Evolutionary conservation across 805 yeast genomes (phyloP).

Genomic region (Starmerella potacharoeniae): DNA sequence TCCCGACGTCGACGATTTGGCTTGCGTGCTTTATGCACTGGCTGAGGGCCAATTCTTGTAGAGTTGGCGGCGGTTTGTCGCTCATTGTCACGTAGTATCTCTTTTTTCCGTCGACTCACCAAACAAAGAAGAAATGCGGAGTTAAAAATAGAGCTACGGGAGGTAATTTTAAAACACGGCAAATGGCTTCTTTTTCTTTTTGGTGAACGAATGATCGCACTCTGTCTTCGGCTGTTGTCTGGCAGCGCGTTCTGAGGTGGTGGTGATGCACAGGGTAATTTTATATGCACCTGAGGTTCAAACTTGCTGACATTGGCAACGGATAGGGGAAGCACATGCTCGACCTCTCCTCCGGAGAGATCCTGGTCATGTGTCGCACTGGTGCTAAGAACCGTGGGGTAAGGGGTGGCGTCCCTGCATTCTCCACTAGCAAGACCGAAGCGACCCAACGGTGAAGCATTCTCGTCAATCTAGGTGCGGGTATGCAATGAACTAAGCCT

Average conservation of each 20-base stretch:
- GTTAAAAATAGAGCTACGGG: neutral
- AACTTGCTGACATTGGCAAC: neutral
- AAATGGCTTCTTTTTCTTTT: neutral
- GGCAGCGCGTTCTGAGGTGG: neutral
- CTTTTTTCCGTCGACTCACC: neutral
- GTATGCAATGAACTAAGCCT: too few relatives aligned
- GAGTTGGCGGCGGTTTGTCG: conserved; percentile 18
- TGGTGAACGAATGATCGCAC: neutral
- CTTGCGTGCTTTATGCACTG: conserved; percentile 19
- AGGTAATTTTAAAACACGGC: neutral
- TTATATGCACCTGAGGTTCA: neutral
- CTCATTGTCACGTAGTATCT: neutral
- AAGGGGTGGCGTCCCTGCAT: too few relatives aligned
- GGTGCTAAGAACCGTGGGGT: too few relatives aligned
- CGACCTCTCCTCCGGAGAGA: neutral
- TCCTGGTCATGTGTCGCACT: neutral
- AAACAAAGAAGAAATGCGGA: neutral
- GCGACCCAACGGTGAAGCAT: too few relatives aligned
- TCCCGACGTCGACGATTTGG: conserved; percentile 31
- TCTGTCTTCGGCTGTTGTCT: neutral
- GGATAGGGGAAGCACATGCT: neutral
- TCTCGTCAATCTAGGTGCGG: too few relatives aligned
- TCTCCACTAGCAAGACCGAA: too few relatives aligned
- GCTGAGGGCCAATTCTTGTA: conserved; percentile 18
- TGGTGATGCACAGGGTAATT: neutral